These are phyloP conservation scores for Rosa lucieae DNA, from an alignment of 306 rosid species.

Conservation along the genomic window DNA sequence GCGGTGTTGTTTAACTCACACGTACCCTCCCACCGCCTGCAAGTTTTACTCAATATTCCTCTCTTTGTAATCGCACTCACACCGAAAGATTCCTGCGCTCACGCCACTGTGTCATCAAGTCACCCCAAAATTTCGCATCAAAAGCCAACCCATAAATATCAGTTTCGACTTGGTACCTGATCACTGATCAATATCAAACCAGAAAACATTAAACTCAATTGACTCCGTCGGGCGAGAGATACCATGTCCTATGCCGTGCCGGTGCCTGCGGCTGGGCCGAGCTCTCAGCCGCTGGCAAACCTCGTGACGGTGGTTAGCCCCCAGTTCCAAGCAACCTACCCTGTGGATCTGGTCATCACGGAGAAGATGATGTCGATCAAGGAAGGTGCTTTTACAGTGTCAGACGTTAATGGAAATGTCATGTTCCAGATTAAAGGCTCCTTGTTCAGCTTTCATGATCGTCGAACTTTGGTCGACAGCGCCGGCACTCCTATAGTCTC, in stretches of 20 bases:
- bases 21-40: neutral
- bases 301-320: slow-evolving; percentile 34
- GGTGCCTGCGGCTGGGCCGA: slow-evolving; percentile 5
- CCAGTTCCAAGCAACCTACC: slow-evolving; percentile 31
- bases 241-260: slow-evolving; percentile 15
- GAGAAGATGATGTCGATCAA: slow-evolving; percentile 32
- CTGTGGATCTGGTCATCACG: slow-evolving; percentile 28
- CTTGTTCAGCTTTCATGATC: slow-evolving; percentile 37
- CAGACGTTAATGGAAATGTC: slow-evolving; percentile 39
- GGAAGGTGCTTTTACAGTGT: slow-evolving; percentile 37
- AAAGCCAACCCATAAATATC: neutral
- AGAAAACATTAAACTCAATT: neutral
- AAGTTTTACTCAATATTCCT: neutral
- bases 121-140: neutral
- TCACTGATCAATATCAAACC: neutral
- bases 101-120: neutral
- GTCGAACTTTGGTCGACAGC: slow-evolving; percentile 35
- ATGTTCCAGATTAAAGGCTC: slow-evolving; percentile 46
- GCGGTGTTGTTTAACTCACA: no score
- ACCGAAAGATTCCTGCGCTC: neutral
- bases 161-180: neutral
- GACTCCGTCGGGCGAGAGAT: neutral
- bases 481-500: slow-evolving; percentile 31
- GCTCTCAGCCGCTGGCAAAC: slow-evolving; percentile 17
- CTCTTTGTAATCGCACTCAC: no score